Percentiles rank a stretch among this genome's conserved stretches.
phyloP scores from a whole-genome alignment of 2,329 filamentous ascomycete genomes.

The Botrytis tulipae region DNA sequence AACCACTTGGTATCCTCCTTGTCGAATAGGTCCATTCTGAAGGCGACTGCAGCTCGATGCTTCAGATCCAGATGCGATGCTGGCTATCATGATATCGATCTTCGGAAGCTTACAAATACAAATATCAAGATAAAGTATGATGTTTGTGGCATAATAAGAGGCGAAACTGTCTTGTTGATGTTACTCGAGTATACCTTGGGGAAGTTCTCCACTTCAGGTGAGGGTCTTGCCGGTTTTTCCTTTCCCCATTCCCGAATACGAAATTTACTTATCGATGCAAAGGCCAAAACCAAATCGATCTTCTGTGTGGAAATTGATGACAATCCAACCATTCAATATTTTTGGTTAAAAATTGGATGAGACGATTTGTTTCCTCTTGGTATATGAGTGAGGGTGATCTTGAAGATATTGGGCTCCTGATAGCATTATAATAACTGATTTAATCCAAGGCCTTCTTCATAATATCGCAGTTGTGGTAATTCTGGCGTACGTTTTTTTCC shows the following conservation, averaged over 20 bases:
- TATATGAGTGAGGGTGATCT: fast-evolving
- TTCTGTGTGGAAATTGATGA: background rate
- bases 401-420: background rate
- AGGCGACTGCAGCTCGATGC: background rate
- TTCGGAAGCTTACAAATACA: background rate
- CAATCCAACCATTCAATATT: background rate
- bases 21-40: background rate
- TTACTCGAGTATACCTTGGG: background rate
- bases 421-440: background rate
- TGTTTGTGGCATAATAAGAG: background rate
- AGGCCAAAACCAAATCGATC: background rate
- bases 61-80: background rate
- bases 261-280: background rate
- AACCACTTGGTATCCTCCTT: background rate
- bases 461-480: background rate
- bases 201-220: background rate
- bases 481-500: background rate
- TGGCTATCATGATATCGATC: background rate
- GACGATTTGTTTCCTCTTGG: fast-evolving
- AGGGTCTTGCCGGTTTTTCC: background rate
- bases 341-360: background rate
- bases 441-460: no score
- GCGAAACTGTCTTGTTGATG: background rate
- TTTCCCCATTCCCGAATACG: background rate
- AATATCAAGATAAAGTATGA: background rate